These are phyloP conservation scores for Epithele typhae DNA, from an alignment of 768 basidiomycete genomes.

Conservation along the genomic window DNA sequence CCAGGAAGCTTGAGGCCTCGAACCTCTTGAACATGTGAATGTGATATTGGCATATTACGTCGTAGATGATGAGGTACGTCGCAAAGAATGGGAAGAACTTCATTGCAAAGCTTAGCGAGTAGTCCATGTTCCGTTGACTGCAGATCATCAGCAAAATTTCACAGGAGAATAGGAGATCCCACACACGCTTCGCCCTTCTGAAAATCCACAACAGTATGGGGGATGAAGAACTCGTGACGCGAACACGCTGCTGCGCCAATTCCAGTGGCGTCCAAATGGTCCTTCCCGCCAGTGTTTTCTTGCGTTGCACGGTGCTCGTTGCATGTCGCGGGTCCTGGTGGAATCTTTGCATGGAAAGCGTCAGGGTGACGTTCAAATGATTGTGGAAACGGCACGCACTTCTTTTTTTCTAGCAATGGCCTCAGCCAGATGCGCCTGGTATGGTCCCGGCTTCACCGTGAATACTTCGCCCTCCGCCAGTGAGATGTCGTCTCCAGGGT, in stretches of 20 bases:
- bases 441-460: conserved; percentile 17
- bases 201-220: conserved; percentile 28
- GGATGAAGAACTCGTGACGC: conserved; percentile 29
- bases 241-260: conserved; percentile 29
- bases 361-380: neutral
- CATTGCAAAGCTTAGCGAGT: conserved; percentile 11
- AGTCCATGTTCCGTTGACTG: neutral
- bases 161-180: conserved; percentile 20
- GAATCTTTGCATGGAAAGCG: conserved; percentile 20
- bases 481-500: conserved; percentile 20
- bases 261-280: conserved; percentile 24
- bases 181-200: conserved; percentile 27
- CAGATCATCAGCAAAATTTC: neutral
- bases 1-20: neutral
- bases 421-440: conserved; percentile 21
- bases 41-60: conserved; percentile 15
- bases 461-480: conserved; percentile 25
- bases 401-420: neutral
- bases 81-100: neutral
- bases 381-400: neutral
- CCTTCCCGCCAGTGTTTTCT: neutral
- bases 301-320: neutral
- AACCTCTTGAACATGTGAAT: neutral
- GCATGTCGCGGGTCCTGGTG: neutral
- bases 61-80: neutral